Evolutionary conservation across 257 asterid genomes (phyloP).

Genomic region (Handroanthus guayacan): DNA sequence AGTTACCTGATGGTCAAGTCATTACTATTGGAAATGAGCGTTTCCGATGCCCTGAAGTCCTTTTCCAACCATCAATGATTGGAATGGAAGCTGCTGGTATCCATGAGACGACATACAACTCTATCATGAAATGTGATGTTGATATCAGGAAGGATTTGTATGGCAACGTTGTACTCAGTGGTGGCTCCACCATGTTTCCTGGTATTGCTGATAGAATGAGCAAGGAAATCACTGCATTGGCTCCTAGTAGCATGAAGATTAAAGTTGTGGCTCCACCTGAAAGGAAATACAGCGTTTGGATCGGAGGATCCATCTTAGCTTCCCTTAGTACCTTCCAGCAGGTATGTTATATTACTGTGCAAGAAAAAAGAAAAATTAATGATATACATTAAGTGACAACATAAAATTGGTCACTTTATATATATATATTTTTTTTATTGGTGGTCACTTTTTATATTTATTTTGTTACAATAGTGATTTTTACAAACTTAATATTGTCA

Average conservation of each 20-base stretch:
- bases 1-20: constrained; percentile 56
- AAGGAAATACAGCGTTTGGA: constrained; percentile 50
- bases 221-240: constrained; percentile 47
- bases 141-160: constrained; percentile 58
- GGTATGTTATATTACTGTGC: constrained; percentile 16
- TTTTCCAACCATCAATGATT: constrained; percentile 58
- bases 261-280: constrained; percentile 51
- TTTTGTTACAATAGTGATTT: too few relatives aligned
- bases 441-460: too few relatives aligned
- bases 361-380: background rate
- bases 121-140: constrained; percentile 58
- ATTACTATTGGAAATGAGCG: constrained; percentile 57
- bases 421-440: too few relatives aligned
- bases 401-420: background rate
- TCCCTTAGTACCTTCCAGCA: constrained; percentile 51
- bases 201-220: constrained; percentile 56
- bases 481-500: too few relatives aligned
- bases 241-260: constrained; percentile 51
- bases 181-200: constrained; percentile 57
- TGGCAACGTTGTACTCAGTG: constrained; percentile 54
- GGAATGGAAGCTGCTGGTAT: constrained; percentile 64
- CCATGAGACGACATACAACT: constrained; percentile 55
- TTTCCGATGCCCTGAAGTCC: constrained; percentile 57
- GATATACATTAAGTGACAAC: background rate
- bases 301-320: constrained; percentile 49